phyloP scores from a whole-genome alignment of 352 stramenopile species.

The Achlya hypogyna region DNA sequence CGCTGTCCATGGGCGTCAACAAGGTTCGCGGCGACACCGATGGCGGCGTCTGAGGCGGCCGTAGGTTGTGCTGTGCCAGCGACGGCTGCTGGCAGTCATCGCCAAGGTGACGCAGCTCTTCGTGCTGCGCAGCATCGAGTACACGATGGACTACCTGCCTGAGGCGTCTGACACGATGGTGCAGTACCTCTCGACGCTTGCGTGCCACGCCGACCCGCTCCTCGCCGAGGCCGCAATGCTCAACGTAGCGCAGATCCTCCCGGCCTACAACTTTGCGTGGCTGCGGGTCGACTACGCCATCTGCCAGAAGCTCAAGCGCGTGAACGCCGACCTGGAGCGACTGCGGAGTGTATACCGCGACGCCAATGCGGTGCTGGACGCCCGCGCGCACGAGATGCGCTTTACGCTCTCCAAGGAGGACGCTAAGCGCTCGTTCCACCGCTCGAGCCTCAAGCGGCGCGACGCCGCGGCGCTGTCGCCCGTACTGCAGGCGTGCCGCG shows the following conservation, averaged over 20 bases:
- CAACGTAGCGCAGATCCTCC: conserved; percentile 11
- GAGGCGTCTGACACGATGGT: conserved; percentile 3
- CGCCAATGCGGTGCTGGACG: not conserved
- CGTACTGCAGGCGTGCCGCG: not conserved
- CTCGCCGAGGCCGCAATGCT: conserved; percentile 12
- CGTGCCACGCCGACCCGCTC: not conserved
- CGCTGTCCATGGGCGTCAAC: not conserved
- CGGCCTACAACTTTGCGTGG: conserved; percentile 8
- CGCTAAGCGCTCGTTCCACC: not conserved
- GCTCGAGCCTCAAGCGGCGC: not conserved
- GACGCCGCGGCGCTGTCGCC: not conserved
- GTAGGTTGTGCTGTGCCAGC: conserved; percentile 6
- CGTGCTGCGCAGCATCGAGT: conserved; percentile 3
- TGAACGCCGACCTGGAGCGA: not conserved
- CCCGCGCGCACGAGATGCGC: not conserved
- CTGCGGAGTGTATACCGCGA: not conserved
- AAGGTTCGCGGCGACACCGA: not conserved
- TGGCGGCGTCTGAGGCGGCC: not conserved
- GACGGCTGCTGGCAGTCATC: not conserved
- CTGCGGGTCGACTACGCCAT: not conserved
- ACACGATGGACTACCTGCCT: not conserved
- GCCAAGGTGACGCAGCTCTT: conserved; percentile 8
- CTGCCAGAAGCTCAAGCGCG: conserved; percentile 1
- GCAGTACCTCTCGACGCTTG: conserved; percentile 11
- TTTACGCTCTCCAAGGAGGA: not conserved